Conservation (phyloP, 2,329 filamentous ascomycete species). For the Cladophialophora psammophila region DNA sequence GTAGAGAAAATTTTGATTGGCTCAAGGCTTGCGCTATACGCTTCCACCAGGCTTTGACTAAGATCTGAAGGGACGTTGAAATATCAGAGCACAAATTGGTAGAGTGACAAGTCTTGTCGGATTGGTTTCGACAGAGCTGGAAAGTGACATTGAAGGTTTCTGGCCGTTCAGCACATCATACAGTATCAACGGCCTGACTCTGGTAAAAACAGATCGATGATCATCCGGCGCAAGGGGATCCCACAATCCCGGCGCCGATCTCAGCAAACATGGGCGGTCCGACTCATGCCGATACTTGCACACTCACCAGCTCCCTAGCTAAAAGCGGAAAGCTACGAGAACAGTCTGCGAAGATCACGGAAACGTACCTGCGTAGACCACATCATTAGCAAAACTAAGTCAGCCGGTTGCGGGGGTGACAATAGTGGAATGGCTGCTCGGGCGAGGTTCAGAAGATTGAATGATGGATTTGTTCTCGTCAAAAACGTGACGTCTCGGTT, state of each 20-base stretch:
- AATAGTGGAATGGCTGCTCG: background rate
- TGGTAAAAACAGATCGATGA: background rate
- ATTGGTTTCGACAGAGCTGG: background rate
- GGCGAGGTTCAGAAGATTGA: constrained; percentile 22
- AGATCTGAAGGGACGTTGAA: background rate
- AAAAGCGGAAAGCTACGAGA: constrained; percentile 10
- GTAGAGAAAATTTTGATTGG: background rate
- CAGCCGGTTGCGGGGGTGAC: background rate
- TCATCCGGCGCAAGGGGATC: background rate
- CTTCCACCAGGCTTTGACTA: background rate
- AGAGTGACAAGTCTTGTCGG: background rate
- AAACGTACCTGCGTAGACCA: constrained; percentile 28
- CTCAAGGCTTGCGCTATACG: background rate
- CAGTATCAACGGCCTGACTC: background rate
- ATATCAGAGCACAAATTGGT: background rate
- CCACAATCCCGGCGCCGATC: background rate
- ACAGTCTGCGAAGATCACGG: background rate
- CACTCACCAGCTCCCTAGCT: background rate
- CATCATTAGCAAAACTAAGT: constrained; percentile 11
- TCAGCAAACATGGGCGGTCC: constrained; percentile 6
- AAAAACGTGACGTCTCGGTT: constrained; percentile 51
- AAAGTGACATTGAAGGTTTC: too few species aligned
- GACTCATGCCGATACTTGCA: background rate
- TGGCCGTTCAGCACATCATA: too few species aligned
- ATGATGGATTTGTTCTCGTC: constrained; percentile 48